These are phyloP conservation scores for Oryza officinalis DNA, from an alignment of 176 grass and related monocot genomes.

Conservation along the genomic window DNA sequence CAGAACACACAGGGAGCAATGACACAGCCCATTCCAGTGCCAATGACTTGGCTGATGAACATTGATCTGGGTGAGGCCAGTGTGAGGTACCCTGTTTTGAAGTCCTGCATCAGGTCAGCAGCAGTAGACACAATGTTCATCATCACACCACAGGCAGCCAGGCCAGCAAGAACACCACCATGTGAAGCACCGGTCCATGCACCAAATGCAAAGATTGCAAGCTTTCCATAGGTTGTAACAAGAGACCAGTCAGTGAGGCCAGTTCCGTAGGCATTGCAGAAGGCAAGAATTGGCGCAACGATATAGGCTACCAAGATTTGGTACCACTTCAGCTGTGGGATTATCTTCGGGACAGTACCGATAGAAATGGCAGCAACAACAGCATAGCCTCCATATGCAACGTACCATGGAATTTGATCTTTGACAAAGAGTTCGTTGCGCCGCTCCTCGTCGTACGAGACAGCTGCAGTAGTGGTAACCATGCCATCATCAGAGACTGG, in stretches of 20 bases:
- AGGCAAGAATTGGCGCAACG: constrained; percentile 31
- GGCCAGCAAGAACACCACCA: constrained; percentile 30
- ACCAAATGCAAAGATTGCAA: constrained; percentile 36
- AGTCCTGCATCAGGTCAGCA: constrained; percentile 42
- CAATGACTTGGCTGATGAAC: constrained; percentile 42
- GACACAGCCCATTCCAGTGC: constrained; percentile 37
- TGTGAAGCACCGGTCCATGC: constrained; percentile 32
- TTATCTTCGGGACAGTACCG: constrained; percentile 32
- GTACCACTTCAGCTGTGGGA: constrained; percentile 46
- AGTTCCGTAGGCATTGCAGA: constrained; percentile 41
- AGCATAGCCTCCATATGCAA: constrained; percentile 44
- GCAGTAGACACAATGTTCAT: constrained; percentile 39
- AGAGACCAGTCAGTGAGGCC: constrained; percentile 47
- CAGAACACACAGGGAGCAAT: constrained; percentile 41
- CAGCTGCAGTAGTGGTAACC: not conserved
- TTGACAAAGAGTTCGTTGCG: constrained; percentile 42
- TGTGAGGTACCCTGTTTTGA: constrained; percentile 39
- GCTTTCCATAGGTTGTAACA: constrained; percentile 34
- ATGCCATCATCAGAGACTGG: constrained; percentile 34
- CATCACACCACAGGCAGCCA: constrained; percentile 40
- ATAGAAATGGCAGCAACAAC: constrained; percentile 40
- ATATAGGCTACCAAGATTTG: constrained; percentile 42
- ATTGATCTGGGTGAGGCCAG: constrained; percentile 41
- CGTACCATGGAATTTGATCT: constrained; percentile 43
- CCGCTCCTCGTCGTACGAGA: constrained; percentile 39